phyloP scores from a whole-genome alignment of 495 filamentous ascomycete genomes.

The Trichoderma parareesei region DNA sequence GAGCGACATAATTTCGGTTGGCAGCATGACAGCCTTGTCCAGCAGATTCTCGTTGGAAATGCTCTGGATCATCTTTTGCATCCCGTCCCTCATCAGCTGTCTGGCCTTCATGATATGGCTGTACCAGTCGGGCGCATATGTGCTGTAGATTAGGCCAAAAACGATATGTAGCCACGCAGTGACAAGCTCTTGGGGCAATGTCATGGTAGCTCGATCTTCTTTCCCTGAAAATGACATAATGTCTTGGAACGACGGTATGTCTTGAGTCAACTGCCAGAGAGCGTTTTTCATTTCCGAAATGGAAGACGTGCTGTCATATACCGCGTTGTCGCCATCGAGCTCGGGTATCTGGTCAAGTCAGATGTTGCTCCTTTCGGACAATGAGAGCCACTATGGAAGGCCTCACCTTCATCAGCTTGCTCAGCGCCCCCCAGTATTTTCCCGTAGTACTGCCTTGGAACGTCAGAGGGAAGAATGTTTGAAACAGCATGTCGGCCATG shows the following conservation, averaged over 20 bases:
- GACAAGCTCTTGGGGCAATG: background rate
- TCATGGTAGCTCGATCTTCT: background rate
- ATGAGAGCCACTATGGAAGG: background rate
- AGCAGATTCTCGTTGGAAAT: conserved; percentile 12
- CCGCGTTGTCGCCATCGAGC: background rate
- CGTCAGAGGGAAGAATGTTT: conserved; percentile 22
- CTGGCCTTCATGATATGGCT: background rate
- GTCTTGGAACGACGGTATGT: background rate
- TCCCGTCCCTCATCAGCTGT: background rate
- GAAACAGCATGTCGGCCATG: conserved; percentile 22
- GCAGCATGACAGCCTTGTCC: conserved; percentile 26
- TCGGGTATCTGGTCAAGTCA: conserved; percentile 8
- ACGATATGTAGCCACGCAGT: background rate
- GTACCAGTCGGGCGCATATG: background rate
- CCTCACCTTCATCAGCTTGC: conserved; percentile 18
- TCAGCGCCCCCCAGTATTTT: conserved; percentile 28
- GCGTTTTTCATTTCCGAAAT: conserved; percentile 16
- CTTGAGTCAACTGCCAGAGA: conserved; percentile 11
- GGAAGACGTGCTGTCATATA: conserved; percentile 9
- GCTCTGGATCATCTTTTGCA: conserved; percentile 22
- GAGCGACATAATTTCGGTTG: conserved; percentile 28
- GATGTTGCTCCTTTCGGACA: background rate
- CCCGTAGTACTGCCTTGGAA: conserved; percentile 18
- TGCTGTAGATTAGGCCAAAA: background rate
- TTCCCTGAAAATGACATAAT: background rate